Evolutionary conservation across 2,329 filamentous ascomycete species (phyloP), one percentile per base, ranked within the genome.

Genomic region (Pseudomassariella vexata): DNA sequence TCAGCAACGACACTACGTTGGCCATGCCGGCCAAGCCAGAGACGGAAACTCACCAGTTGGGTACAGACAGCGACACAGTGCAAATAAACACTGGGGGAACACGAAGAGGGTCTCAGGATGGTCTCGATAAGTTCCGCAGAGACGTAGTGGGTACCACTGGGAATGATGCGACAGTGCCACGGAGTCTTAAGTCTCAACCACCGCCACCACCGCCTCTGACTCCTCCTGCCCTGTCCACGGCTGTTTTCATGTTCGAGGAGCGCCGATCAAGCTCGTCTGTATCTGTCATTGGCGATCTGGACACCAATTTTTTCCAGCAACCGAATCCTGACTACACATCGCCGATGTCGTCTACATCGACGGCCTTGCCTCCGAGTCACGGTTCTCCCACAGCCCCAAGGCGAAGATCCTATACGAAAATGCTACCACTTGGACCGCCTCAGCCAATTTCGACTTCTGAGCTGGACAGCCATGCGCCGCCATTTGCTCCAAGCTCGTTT

Each of bases 261-360:
- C 57, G 56, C 23, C 52, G 50, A 6, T 46, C 47, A 6, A 57
- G 52, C 42, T 48, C 49, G 30, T 47, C 54, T 3, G 49, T 50
- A 20, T 60, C 58, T 21, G 45, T 48, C 11, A 47, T 53, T 14
- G 52, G 54, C 8, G 52, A 55, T 8, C 39, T 63, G 8, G 62
- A 61, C 27, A 45, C 48, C n/a, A 49, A 49, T 25, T 62, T 66
- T 42, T 65, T 72, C 37, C 59, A 68, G 40, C 68, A 70, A 39
- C 62, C 65, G 3, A 68, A 70, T 39, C 68, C 68, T 1, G 66
- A 71, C 40, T 70, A 70, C 50, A 56, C 57, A 38, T 62, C 57
- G 19, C 58, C 53, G 10, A 56, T 57, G 7, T 42, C 47, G 7
- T 44, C 47, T 10, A 40, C 40, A 12, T 47, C 44, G 11, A 45